Evolutionary conservation across 352 stramenopile species (phyloP), one percentile per base, ranked within the genome.

Genomic region (Phytophthora syringae): DNA sequence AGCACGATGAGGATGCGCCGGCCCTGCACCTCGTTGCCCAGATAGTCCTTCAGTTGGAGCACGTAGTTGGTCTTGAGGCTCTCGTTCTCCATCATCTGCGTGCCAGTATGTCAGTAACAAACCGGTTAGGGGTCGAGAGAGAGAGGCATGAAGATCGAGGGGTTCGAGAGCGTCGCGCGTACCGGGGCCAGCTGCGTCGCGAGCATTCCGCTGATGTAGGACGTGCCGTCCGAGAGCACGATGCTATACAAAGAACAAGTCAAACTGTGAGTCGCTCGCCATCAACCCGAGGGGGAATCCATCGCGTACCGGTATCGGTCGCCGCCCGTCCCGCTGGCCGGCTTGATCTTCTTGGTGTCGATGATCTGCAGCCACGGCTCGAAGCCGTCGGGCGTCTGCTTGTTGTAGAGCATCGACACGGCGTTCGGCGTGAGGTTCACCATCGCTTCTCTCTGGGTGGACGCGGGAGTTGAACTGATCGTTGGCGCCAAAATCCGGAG

Each of bases 311-410:
- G 80, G 74, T 94, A 95, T 64, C 88, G 77, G 60, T 95, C 86
- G 39, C 82, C 84, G 43, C 84, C 84, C 11, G 77, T 66, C 56
- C 88, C 86, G 34, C 77, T 94, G 28, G 79, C 78, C 1, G 88
- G 87, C 42, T 92, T 91, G 71, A 95, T 95, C 78, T 93, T 93
- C 76, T 93, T 93, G 27, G 82, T 92, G 69, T 95, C 86, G 51
- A 95, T 95, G 47, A 95, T 73, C 75, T 95, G 88, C 44, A 95
- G 76, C 88, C 84, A 93, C 11, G 88, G 88, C 72, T 95, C 84
- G 48, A 94, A 95, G 66, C 88, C 88, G 44, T 95, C 84, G 37
- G 88, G 86, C 58, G 78, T 74, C 68, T 93, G 76, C 47, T 91
- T 90, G 73, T 85, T 90, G 74, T 92, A 92, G n/a, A 95, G 84